phyloP scores from a whole-genome alignment of 768 basidiomycete species.

The Xerocomus brunneocitrinus region DNA sequence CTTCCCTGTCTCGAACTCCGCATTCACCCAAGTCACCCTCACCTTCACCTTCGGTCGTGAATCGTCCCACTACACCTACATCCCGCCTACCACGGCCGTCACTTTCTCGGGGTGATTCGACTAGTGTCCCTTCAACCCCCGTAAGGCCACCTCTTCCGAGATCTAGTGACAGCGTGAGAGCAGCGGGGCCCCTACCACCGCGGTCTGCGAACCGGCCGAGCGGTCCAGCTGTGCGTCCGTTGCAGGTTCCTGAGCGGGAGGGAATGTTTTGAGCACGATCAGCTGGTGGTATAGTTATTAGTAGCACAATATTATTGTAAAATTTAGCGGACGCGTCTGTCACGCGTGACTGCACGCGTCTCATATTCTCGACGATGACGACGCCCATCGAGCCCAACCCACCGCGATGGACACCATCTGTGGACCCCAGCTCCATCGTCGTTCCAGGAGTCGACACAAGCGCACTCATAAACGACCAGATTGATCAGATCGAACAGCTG shows the following conservation, averaged over 20 bases:
- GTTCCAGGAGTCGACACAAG: slow-evolving; percentile 70
- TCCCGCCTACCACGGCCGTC: slow-evolving; percentile 23
- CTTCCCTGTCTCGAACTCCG: slow-evolving; percentile 15
- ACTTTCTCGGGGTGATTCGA: slow-evolving; percentile 26
- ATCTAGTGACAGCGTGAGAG: slow-evolving; percentile 25
- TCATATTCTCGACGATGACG: neutral
- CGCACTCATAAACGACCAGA: slow-evolving; percentile 72
- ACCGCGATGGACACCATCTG: slow-evolving; percentile 61
- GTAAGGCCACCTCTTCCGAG: slow-evolving; percentile 25
- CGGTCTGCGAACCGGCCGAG: slow-evolving; percentile 65
- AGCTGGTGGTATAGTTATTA: neutral
- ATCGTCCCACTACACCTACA: slow-evolving; percentile 25
- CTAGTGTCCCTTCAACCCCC: slow-evolving; percentile 9
- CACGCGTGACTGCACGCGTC: slow-evolving; percentile 20
- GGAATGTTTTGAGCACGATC: slow-evolving; percentile 50
- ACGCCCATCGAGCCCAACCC: slow-evolving; percentile 56
- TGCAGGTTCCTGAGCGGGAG: slow-evolving; percentile 49
- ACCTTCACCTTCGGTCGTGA: slow-evolving; percentile 11
- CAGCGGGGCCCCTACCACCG: slow-evolving; percentile 57
- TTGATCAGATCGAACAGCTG: slow-evolving; percentile 93
- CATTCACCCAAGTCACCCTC: slow-evolving; percentile 13
- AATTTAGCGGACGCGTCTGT: slow-evolving; percentile 10
- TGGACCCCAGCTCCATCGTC: slow-evolving; percentile 58
- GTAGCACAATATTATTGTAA: neutral
- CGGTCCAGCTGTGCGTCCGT: slow-evolving; percentile 44